These are phyloP conservation scores for Chionographis japonica DNA, from an alignment of 106 monocot species.

Conservation along the genomic window DNA sequence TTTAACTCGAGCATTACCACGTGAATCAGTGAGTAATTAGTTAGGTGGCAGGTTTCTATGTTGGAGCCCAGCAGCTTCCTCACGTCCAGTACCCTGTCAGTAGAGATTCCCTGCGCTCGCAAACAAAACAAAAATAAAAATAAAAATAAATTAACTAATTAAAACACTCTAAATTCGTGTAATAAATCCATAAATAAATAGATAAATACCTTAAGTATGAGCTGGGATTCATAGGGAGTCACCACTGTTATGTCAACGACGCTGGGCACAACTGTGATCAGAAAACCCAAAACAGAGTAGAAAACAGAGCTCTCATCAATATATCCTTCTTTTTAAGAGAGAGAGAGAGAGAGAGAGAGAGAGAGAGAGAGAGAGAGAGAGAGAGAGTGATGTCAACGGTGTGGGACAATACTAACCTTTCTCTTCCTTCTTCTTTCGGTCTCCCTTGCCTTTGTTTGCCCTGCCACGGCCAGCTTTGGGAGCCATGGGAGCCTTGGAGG, in stretches of 20 bases:
- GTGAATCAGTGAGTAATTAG: constrained; percentile 74
- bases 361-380: background rate
- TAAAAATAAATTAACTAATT: background rate
- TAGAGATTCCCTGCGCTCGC: constrained; percentile 67
- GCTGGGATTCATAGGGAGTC: constrained; percentile 65
- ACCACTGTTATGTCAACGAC: constrained; percentile 59
- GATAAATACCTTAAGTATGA: constrained; percentile 64
- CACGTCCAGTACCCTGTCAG: constrained; percentile 82
- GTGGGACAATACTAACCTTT: constrained; percentile 33
- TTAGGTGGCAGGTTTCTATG: constrained; percentile 78
- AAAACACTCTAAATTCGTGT: background rate
- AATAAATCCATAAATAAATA: background rate
- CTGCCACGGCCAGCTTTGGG: constrained; percentile 59
- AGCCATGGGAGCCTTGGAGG: constrained; percentile 39
- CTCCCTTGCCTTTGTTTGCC: constrained; percentile 53
- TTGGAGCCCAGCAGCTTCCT: constrained; percentile 65
- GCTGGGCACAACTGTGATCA: constrained; percentile 56
- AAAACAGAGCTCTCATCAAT: background rate
- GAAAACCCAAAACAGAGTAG: background rate
- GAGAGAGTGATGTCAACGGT: background rate
- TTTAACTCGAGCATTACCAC: constrained; percentile 27
- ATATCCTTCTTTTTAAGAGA: background rate
- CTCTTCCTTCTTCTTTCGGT: constrained; percentile 89
- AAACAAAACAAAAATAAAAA: constrained; percentile 1
- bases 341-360: background rate